phyloP scores from a whole-genome alignment of 163 green algal species.

The Prototheca wickerhamii region DNA sequence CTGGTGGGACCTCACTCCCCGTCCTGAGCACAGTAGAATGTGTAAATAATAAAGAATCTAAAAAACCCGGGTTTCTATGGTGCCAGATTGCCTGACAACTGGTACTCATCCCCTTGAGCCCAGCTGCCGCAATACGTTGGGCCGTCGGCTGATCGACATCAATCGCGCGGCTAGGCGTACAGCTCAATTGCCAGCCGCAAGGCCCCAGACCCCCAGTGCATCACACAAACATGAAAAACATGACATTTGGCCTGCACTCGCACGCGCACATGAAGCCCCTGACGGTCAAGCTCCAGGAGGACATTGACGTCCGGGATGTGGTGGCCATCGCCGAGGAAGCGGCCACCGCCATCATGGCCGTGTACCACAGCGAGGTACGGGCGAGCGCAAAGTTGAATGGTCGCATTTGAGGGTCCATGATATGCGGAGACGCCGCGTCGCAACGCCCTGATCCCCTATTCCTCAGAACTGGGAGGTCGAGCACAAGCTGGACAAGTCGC shows the following conservation, averaged over 20 bases:
- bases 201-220: too few species aligned
- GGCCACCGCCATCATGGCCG: slow-evolving; percentile 57
- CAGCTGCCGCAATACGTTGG: too few species aligned
- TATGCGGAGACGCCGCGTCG: too few species aligned
- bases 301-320: not conserved
- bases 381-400: slow-evolving; percentile 10
- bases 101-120: too few species aligned
- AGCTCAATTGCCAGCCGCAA: too few species aligned
- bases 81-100: not conserved
- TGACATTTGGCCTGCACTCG: too few species aligned
- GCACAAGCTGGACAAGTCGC: slow-evolving; percentile 63
- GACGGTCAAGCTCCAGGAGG: not conserved
- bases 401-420: slow-evolving; percentile 7
- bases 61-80: not conserved
- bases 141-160: too few species aligned
- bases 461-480: slow-evolving; percentile 46
- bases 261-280: not conserved
- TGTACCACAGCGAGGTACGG: slow-evolving; percentile 58
- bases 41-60: not conserved
- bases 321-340: slow-evolving; percentile 51
- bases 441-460: too few species aligned
- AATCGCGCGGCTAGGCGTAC: too few species aligned
- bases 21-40: too few species aligned
- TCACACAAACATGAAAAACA: too few species aligned
- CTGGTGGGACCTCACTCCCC: too few species aligned